Conservation (phyloP, 257 asterid species). For the Plantago elongata region DNA sequence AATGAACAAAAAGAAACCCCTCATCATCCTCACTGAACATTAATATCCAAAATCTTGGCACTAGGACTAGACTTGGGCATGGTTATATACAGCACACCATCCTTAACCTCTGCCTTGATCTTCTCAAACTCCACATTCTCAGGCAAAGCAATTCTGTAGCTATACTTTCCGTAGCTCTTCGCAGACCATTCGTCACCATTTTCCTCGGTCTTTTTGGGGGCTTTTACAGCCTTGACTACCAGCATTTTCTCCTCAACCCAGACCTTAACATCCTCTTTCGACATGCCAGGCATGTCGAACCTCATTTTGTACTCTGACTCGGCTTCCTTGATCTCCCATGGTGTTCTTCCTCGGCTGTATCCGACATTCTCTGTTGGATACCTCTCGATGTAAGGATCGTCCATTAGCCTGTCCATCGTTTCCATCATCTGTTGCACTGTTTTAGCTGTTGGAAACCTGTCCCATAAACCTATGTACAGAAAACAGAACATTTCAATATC, state of each 20-base stretch:
- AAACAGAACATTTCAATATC: neutral
- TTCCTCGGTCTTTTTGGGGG: slow-evolving; percentile 8
- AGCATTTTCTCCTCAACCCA: slow-evolving; percentile 72
- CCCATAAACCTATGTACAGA: slow-evolving; percentile 50
- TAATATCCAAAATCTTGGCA: slow-evolving; percentile 51
- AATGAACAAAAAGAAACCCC: neutral
- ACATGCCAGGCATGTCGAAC: slow-evolving; percentile 85
- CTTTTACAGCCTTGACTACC: slow-evolving; percentile 60
- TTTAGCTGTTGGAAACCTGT: slow-evolving; percentile 64
- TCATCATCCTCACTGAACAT: slow-evolving; percentile 32
- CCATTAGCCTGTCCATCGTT: slow-evolving; percentile 67
- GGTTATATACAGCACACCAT: slow-evolving; percentile 62
- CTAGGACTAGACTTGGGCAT: slow-evolving; percentile 41
- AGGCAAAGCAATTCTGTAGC: slow-evolving; percentile 61
- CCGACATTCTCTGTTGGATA: slow-evolving; percentile 26
- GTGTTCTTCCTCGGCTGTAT: slow-evolving; percentile 54
- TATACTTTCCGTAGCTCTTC: slow-evolving; percentile 59
- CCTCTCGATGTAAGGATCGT: slow-evolving; percentile 43
- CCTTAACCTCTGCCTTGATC: slow-evolving; percentile 76
- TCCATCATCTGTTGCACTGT: slow-evolving; percentile 85
- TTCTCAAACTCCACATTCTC: slow-evolving; percentile 64
- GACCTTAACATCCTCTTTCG: slow-evolving; percentile 55
- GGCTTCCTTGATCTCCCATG: slow-evolving; percentile 74
- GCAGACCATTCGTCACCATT: slow-evolving; percentile 51
- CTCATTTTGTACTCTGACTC: slow-evolving; percentile 58